Conservation (phyloP, 2,329 filamentous ascomycete genomes). For the Dryadomyces quercivorus region DNA sequence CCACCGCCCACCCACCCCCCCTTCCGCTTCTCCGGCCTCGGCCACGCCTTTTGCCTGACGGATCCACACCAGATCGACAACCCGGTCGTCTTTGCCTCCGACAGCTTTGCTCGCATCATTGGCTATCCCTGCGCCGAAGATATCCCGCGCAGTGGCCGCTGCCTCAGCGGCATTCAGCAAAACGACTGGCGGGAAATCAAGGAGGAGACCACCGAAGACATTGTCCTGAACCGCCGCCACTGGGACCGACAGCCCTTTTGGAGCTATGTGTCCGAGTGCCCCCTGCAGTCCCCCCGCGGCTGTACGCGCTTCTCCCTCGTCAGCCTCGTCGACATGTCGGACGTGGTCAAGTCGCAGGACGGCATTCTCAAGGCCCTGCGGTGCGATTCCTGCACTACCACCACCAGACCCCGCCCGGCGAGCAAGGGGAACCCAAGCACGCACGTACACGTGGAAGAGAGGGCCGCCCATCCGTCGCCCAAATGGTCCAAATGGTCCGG, state of each 20-base stretch:
- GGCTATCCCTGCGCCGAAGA: constrained; percentile 34
- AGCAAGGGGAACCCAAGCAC: not conserved
- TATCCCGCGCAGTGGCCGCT: constrained; percentile 33
- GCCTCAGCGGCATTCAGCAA: constrained; percentile 28
- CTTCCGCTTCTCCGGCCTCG: constrained; percentile 30
- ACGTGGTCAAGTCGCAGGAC: constrained; percentile 33
- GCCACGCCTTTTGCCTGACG: constrained; percentile 45
- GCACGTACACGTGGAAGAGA: not conserved
- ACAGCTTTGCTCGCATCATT: constrained; percentile 35
- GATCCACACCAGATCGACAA: constrained; percentile 37
- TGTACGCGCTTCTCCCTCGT: constrained; percentile 40
- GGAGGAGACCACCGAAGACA: constrained; percentile 18
- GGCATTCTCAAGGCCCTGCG: constrained; percentile 39
- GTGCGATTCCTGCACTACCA: constrained; percentile 20
- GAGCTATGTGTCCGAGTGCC: constrained; percentile 43
- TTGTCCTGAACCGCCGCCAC: constrained; percentile 32
- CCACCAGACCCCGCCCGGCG: constrained; percentile 9
- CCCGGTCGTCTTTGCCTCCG: constrained; percentile 36
- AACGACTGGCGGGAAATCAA: constrained; percentile 21
- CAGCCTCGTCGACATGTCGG: constrained; percentile 45
- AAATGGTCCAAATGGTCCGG: not conserved
- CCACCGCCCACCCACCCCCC: constrained; percentile 15
- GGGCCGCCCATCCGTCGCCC: not conserved
- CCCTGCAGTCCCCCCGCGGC: constrained; percentile 34
- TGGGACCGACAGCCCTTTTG: constrained; percentile 38